These are phyloP conservation scores for Nakaseomyces nivariensis DNA, from an alignment of 1,139 yeast species.

Conservation along the genomic window DNA sequence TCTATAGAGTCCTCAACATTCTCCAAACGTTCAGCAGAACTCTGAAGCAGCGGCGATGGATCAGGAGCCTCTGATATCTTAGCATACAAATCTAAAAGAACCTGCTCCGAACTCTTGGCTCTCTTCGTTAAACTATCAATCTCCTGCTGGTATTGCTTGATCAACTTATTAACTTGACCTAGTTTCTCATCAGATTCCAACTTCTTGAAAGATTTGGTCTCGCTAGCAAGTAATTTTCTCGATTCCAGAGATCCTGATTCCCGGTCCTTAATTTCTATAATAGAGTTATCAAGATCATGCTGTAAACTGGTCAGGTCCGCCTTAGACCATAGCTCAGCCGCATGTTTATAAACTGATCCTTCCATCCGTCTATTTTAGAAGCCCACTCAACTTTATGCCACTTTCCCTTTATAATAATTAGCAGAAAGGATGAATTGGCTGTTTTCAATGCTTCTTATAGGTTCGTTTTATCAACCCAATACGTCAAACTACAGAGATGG, in stretches of 20 bases:
- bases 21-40: slow-evolving; percentile 58
- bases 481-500: no score
- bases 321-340: slow-evolving; percentile 68
- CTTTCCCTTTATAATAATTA: no score
- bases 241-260: slow-evolving; percentile 59
- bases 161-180: slow-evolving; percentile 48
- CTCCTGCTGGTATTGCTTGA: slow-evolving; percentile 80
- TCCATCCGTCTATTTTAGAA: slow-evolving; percentile 12
- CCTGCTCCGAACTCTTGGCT: slow-evolving; percentile 61
- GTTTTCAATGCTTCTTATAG: no score
- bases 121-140: slow-evolving; percentile 75
- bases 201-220: slow-evolving; percentile 75
- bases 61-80: slow-evolving; percentile 85
- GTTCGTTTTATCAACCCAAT: no score
- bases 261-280: slow-evolving; percentile 57
- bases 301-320: slow-evolving; percentile 64
- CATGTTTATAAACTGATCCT: slow-evolving; percentile 41
- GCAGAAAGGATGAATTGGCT: no score
- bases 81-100: slow-evolving; percentile 66
- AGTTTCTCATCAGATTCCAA: slow-evolving; percentile 57
- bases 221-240: slow-evolving; percentile 67
- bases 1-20: slow-evolving; percentile 46
- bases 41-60: slow-evolving; percentile 72
- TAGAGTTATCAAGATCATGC: slow-evolving; percentile 62
- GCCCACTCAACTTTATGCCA: neutral